Evolutionary conservation across 345 rosid genomes (phyloP).

Genomic region (Limnanthes douglasii): DNA sequence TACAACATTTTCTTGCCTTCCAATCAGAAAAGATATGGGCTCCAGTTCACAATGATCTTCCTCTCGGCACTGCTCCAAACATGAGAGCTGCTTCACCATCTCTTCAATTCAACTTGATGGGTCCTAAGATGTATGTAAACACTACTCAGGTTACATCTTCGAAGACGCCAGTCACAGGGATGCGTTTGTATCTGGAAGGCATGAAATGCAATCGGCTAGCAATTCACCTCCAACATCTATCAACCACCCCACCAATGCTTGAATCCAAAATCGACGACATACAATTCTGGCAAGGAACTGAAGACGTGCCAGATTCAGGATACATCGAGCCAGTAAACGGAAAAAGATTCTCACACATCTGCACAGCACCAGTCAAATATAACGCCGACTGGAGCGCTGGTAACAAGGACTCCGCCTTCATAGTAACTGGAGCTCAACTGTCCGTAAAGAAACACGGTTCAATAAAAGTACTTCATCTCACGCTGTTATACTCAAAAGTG

Average conservation of each 20-base stretch:
- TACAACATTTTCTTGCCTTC: slow-evolving; percentile 65
- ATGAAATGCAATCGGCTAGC: slow-evolving; percentile 82
- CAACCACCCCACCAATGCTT: slow-evolving; percentile 30
- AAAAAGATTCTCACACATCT: slow-evolving; percentile 52
- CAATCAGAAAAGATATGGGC: slow-evolving; percentile 76
- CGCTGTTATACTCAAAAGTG: slow-evolving; percentile 50
- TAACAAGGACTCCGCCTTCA: slow-evolving; percentile 27
- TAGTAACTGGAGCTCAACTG: slow-evolving; percentile 88
- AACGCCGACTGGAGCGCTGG: slow-evolving; percentile 30
- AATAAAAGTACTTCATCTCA: slow-evolving; percentile 60
- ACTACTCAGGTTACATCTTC: slow-evolving; percentile 54
- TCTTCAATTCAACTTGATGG: slow-evolving; percentile 55
- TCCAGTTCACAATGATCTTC: slow-evolving; percentile 82
- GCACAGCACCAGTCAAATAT: slow-evolving; percentile 61
- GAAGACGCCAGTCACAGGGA: slow-evolving; percentile 57
- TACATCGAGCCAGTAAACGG: slow-evolving; percentile 46
- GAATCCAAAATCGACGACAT: slow-evolving; percentile 36
- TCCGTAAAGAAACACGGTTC: slow-evolving; percentile 55
- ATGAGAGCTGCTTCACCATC: slow-evolving; percentile 36
- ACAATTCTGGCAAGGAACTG: slow-evolving; percentile 54
- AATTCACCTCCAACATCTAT: slow-evolving; percentile 63
- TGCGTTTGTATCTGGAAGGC: slow-evolving; percentile 83
- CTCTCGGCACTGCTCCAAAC: slow-evolving; percentile 62
- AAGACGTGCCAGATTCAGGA: slow-evolving; percentile 16
- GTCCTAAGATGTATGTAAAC: slow-evolving; percentile 81